Percentiles rank a stretch among this genome's conserved stretches.
Conservation (phyloP, 1,284 basidiomycete species). For the Leccinum pallidistipes region DNA sequence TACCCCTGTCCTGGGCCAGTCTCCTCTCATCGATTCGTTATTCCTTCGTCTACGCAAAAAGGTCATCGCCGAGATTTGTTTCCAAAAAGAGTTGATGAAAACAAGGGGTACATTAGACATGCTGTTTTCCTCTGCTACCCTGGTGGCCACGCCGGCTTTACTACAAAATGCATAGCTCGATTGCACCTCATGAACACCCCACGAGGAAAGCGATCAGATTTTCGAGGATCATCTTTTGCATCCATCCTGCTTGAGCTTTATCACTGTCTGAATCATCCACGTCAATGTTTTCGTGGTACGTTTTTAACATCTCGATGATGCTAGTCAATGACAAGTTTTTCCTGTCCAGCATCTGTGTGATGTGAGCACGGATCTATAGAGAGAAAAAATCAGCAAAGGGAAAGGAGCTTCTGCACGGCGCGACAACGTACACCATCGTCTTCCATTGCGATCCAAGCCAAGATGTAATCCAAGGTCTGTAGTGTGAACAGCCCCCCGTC, state of each 20-base stretch:
- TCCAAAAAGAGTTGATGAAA: slow-evolving; percentile 87
- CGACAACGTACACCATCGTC: slow-evolving; percentile 83
- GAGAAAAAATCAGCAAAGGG: slow-evolving; percentile 11
- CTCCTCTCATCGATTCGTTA: slow-evolving; percentile 88
- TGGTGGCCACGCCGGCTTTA: slow-evolving; percentile 31
- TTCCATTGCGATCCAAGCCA: slow-evolving; percentile 97
- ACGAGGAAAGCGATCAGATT: slow-evolving; percentile 69
- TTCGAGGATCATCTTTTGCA: slow-evolving; percentile 68
- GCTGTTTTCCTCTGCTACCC: slow-evolving; percentile 72
- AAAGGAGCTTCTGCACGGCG: background rate
- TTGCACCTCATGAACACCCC: slow-evolving; percentile 28
- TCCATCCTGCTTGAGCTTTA: slow-evolving; percentile 40
- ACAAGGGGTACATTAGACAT: slow-evolving; percentile 91
- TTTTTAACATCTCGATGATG: slow-evolving; percentile 61
- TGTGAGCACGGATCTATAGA: slow-evolving; percentile 70
- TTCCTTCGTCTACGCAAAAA: slow-evolving; percentile 85
- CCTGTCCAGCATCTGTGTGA: slow-evolving; percentile 71
- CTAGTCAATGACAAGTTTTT: slow-evolving; percentile 67
- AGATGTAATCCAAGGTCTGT: slow-evolving; percentile 89
- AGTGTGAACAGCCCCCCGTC: slow-evolving; percentile 88
- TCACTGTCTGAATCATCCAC: slow-evolving; percentile 41
- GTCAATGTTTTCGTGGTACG: slow-evolving; percentile 74
- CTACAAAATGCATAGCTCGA: slow-evolving; percentile 22
- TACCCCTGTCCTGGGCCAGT: slow-evolving; percentile 86
- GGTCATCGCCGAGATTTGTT: slow-evolving; percentile 82